Base-by-base conservation (phyloP, 2,329 filamentous ascomycete genomes). In the Stromatinia cepivora region DNA sequence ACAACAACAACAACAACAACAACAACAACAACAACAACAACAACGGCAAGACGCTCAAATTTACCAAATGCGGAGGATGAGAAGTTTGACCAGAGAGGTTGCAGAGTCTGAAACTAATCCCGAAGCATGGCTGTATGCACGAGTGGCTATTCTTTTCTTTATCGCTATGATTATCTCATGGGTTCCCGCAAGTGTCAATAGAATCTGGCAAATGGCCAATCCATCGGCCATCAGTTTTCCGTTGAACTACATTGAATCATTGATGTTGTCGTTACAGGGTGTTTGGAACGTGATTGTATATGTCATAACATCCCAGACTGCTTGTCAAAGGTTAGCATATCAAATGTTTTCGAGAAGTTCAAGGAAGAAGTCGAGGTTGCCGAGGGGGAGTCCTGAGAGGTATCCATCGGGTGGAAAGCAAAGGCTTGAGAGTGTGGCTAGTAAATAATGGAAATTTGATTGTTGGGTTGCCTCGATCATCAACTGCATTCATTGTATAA, bases 231-330 rank as follows among this genome's bases (percentile, higher is more conserved):
- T 64, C 25, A 67, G 62, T 7, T 71, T 72, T 17, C 22, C 66
- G 7, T 20, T 72, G 2, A 71, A 72, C 28, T 72, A 72, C 57
- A 52, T 67, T 3, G 53, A 67, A 28, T 62, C 69, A n/a, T 42
- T 70, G 25, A 63, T 69, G 31, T 61, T 72, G 22, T 64, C 71
- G 31, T 45, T 93, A 0, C 92, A 94, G 76, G 92, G 92, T 0
- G 90, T 93, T 75, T 94, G 92, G 91, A 94, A 94, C 77, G 86
- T 88, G 46, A 79, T 91, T 70, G 92, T 94, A 72, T 94, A 94
- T 79, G 80, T 88, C 22, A 84, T 87, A 20, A 92, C 90, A 1
- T 92, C 89, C 1, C 87, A 88, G 84, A 80, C 85, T 17, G 70
- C 70, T 28, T 71, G 70, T 42, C 25, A 17, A n/a, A n/a, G 62